phyloP scores from a whole-genome alignment of 208 protist genomes.

The Naegleria fowleri region DNA sequence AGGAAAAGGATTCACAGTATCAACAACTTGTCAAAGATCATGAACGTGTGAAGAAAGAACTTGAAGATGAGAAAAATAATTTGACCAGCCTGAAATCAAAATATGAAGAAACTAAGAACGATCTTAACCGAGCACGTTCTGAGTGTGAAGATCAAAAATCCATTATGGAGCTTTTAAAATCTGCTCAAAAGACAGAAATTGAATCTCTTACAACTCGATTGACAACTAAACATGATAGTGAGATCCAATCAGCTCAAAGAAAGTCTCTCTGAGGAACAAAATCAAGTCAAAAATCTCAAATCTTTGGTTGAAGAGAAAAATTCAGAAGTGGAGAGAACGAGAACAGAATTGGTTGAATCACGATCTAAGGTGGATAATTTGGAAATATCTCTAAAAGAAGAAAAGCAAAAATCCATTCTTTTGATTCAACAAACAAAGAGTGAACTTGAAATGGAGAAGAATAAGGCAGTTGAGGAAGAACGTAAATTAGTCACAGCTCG shows the following conservation, averaged over 20 bases:
- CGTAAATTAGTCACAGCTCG: neutral
- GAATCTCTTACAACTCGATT: neutral
- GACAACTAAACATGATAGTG: neutral
- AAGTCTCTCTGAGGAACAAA: neutral
- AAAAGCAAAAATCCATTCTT: neutral
- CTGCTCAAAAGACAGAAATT: neutral
- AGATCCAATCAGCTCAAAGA: neutral
- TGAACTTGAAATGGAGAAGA: neutral
- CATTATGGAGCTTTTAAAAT: neutral
- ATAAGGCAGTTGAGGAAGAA: neutral
- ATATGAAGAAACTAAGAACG: neutral
- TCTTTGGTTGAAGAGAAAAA: neutral
- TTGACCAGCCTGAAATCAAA: neutral
- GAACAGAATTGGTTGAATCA: neutral
- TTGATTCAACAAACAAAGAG: neutral
- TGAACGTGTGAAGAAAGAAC: neutral
- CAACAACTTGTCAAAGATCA: neutral
- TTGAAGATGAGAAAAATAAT: neutral
- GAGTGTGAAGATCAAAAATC: neutral
- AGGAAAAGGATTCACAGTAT: neutral
- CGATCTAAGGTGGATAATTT: neutral
- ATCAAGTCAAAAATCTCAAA: neutral
- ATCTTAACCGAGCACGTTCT: neutral
- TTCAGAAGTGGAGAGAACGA: neutral
- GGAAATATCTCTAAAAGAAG: neutral